Conservation (phyloP, 257 asterid species). For the Solanum commersonii region DNA sequence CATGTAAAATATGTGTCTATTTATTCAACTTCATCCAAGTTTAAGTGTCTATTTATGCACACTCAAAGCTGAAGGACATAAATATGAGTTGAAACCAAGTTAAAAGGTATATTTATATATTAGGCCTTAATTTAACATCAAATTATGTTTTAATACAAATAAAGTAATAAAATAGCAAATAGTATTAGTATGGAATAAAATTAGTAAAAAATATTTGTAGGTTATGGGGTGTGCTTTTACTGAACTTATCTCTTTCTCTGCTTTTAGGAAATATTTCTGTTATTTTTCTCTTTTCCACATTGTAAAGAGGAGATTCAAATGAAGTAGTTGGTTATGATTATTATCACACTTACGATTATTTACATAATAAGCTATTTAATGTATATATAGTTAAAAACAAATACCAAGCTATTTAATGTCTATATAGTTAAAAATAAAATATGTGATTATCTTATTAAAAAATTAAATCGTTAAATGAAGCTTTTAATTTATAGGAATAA, state of each 20-base stretch:
- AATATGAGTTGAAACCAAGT: fast-evolving
- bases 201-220: no score
- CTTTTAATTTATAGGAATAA: background rate
- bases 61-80: fast-evolving
- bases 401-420: background rate
- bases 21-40: no score
- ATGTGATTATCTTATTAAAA: background rate
- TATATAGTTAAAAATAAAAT: background rate
- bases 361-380: background rate
- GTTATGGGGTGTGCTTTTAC: background rate
- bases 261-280: background rate
- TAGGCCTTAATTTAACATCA: no score
- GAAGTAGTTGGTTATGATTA: background rate
- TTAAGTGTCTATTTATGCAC: no score
- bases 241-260: background rate
- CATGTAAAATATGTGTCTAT: no score
- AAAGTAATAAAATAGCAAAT: background rate
- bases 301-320: background rate
- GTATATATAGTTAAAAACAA: background rate
- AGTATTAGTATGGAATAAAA: background rate
- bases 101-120: no score
- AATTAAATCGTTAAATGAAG: background rate
- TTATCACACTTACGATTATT: background rate
- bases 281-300: background rate
- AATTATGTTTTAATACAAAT: no score